phyloP scores from a whole-genome alignment of 768 basidiomycete genomes.

The Rhizopogon vulgaris region DNA sequence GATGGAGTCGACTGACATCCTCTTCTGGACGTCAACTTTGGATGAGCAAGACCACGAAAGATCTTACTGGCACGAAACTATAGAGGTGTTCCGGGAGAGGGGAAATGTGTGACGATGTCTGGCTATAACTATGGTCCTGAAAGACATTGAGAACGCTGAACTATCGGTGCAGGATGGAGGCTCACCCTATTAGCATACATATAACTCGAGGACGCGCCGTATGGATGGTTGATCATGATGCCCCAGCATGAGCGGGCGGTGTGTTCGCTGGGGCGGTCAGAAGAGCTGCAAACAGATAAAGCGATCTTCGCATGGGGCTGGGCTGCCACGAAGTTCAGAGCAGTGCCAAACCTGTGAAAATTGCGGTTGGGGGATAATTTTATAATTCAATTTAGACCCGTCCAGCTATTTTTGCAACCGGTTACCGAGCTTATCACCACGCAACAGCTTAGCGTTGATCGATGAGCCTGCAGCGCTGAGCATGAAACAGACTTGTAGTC shows the following conservation, averaged over 20 bases:
- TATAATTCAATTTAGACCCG: too few relatives aligned
- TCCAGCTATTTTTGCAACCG: too few relatives aligned
- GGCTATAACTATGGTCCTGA: slow-evolving; percentile 8
- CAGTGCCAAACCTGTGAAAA: neutral
- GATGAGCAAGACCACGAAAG: neutral
- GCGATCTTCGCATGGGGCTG: too few relatives aligned
- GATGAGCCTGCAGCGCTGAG: too few relatives aligned
- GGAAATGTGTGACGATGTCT: neutral
- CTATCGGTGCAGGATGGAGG: neutral
- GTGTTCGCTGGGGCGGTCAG: neutral
- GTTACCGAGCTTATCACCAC: too few relatives aligned
- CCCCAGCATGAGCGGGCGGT: neutral
- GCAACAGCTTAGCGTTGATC: too few relatives aligned
- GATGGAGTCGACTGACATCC: slow-evolving; percentile 20
- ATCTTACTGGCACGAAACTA: slow-evolving; percentile 23
- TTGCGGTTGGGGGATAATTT: too few relatives aligned
- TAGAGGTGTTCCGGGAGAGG: slow-evolving; percentile 15
- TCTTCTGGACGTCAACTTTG: slow-evolving; percentile 9
- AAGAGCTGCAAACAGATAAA: neutral
- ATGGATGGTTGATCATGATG: slow-evolving; percentile 24
- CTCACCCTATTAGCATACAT: slow-evolving; percentile 20
- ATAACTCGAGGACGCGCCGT: slow-evolving; percentile 21
- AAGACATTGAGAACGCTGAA: neutral
- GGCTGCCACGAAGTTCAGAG: neutral
- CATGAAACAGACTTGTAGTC: too few relatives aligned